Percentiles rank a stretch among this genome's conserved stretches.
Conservation (phyloP, 2,329 filamentous ascomycete species). For the Chrysoporthe deuterocubensis region DNA sequence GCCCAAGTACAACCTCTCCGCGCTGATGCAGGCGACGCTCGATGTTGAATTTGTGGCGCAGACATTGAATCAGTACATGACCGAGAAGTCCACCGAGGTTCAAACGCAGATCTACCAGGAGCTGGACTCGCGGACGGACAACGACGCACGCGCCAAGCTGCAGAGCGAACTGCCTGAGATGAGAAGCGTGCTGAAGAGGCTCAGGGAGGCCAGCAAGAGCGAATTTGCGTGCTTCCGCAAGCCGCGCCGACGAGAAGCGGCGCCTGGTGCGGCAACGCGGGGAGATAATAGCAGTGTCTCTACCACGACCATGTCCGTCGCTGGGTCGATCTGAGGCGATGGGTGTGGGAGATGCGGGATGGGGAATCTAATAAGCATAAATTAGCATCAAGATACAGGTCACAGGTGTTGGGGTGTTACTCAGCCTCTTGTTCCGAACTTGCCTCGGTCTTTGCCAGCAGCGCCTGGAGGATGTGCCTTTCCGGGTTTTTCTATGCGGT, state of each 20-base stretch:
- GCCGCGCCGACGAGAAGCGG: conserved; percentile 44
- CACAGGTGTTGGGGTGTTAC: neutral
- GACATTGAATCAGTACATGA: conserved; percentile 87
- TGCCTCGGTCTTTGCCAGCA: too few relatives aligned
- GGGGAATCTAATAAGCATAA: neutral
- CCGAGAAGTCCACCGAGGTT: conserved; percentile 76
- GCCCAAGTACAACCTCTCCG: conserved; percentile 72
- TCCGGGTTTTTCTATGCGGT: neutral
- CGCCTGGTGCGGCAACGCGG: conserved; percentile 14
- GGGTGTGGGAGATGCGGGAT: neutral
- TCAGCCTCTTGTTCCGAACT: neutral
- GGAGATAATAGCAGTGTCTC: conserved; percentile 23
- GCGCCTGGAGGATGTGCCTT: neutral
- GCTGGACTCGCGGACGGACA: conserved; percentile 86
- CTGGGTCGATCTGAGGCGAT: conserved; percentile 18
- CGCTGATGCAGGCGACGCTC: conserved; percentile 94
- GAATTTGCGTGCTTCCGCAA: conserved; percentile 88
- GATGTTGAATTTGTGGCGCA: conserved; percentile 97
- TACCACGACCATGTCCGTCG: conserved; percentile 19
- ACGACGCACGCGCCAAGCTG: conserved; percentile 76
- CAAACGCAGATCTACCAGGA: conserved; percentile 93
- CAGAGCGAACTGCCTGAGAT: conserved; percentile 90
- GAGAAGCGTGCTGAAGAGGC: conserved; percentile 81
- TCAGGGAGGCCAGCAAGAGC: conserved; percentile 79
- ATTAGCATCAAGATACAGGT: neutral